Conservation (phyloP, 2,329 filamentous ascomycete genomes). For the Massarina eburnea region DNA sequence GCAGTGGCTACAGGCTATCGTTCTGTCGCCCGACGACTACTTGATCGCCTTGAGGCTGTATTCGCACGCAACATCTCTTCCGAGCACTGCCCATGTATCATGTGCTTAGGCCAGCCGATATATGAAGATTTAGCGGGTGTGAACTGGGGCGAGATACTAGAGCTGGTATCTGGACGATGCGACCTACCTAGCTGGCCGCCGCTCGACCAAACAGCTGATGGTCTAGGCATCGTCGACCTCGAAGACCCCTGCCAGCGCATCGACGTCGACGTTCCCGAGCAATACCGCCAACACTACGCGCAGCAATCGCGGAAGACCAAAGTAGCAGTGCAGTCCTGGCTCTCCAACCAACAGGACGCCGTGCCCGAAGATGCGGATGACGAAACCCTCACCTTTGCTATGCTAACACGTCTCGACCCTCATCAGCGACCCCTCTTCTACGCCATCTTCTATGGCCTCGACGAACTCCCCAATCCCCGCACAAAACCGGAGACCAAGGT, state of each 20-base stretch:
- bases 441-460: conserved; percentile 67
- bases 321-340: conserved; percentile 87
- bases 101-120: conserved; percentile 64
- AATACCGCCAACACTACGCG: conserved; percentile 89
- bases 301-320: conserved; percentile 91
- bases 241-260: conserved; percentile 72
- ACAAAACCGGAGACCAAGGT: conserved; percentile 67
- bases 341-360: conserved; percentile 75
- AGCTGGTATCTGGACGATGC: conserved; percentile 85
- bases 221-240: conserved; percentile 57
- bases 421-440: conserved; percentile 81
- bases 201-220: conserved; percentile 62
- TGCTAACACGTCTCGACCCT: conserved; percentile 79
- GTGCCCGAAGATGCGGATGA: conserved; percentile 90
- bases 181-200: conserved; percentile 89
- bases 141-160: conserved; percentile 93
- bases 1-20: conserved; percentile 94
- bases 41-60: conserved; percentile 90
- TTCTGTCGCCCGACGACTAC: conserved; percentile 84
- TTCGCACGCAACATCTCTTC: conserved; percentile 90
- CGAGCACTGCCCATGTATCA: conserved; percentile 81
- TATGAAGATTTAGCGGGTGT: conserved; percentile 62
- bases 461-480: conserved; percentile 54
- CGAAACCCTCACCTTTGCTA: conserved; percentile 90
- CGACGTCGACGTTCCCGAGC: conserved; percentile 90